A percentile compares a stretch with the other conserved stretches of the same genome.
phyloP scores from a whole-genome alignment of 75 land plant species.

The Sequoiadendron giganteum region DNA sequence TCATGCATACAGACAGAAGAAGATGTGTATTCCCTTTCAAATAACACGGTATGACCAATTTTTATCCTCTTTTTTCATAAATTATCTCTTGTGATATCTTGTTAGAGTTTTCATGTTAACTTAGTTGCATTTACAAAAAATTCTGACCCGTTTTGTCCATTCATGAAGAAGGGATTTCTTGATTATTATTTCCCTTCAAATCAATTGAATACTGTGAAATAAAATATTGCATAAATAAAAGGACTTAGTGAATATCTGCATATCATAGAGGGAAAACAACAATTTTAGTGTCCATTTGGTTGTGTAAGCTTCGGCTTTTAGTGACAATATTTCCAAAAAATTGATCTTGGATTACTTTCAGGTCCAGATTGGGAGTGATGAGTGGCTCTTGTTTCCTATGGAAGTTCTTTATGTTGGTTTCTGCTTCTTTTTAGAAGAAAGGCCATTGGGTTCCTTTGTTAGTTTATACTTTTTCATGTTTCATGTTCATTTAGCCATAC shows the following conservation, averaged over 20 bases:
- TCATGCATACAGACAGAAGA: constrained; percentile 90
- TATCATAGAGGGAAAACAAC: neutral
- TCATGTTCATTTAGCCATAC: neutral
- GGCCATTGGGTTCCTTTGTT: neutral
- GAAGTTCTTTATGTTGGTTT: neutral
- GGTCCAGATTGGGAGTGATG: neutral
- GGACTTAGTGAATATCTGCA: neutral
- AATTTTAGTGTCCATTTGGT: neutral
- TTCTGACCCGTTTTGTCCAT: neutral
- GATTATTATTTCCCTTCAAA: neutral
- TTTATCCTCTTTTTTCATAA: neutral
- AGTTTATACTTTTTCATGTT: neutral
- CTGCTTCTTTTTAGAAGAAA: neutral
- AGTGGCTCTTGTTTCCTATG: neutral
- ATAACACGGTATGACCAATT: constrained; percentile 35
- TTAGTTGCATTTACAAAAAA: neutral
- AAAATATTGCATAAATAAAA: neutral
- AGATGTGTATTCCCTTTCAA: constrained; percentile 60
- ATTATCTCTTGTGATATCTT: neutral
- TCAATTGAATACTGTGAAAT: neutral
- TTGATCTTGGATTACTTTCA: neutral
- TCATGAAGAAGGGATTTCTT: neutral
- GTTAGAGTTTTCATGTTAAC: neutral
- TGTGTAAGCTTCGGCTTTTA: neutral
- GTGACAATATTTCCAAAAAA: neutral